Evolutionary conservation across 768 basidiomycete genomes (phyloP), one percentile per base, ranked within the genome.

Genomic region (Termitomyces sp.): DNA sequence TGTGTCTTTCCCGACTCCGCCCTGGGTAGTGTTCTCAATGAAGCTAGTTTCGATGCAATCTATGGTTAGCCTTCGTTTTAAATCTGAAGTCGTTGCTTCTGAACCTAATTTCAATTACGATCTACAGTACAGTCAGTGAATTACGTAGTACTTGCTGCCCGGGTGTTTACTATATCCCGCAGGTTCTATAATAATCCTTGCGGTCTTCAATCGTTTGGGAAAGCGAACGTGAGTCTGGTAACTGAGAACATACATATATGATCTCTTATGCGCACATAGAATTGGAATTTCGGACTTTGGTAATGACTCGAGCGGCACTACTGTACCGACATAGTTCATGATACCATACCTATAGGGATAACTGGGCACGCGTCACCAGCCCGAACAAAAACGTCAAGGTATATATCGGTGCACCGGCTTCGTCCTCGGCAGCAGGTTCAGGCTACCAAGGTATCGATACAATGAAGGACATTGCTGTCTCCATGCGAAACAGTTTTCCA

Each of bases 1-100:
- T 90, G 88, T 64, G 84, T 86, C 5, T 91, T 80, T 73, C 87
- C 88, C 3, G 88, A 90, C 66, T 79, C 78, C 7, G 77, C 80
- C 49, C 71, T 90, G 7, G 80, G 84, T 10, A 74, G 75, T 9
- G 84, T 87, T 23, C 73, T 90, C 56, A 82, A 88, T 65, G 65
- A 76, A 0, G 87, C 82, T 12, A 77, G 69, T 5, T 91, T 90
- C 62, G 89, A 91, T 71, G 87, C 86, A 1, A 73, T 91, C 60
- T 89, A 88, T 62, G 87, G 78, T 80, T 61, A 43, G 71, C 20
- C 44, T 55, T 43, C 12, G 16, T 6, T 50, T 5, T 4, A 23
- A 35, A 5, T 47, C 20, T 56, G 44, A 47, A 3, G 26, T 55
- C 44, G 23, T 44, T 43, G 55, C 2, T 57, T 50, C 23, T 56